Evolutionary conservation across 1,139 yeast genomes (phyloP).

Genomic region (Candida gigantensis): DNA sequence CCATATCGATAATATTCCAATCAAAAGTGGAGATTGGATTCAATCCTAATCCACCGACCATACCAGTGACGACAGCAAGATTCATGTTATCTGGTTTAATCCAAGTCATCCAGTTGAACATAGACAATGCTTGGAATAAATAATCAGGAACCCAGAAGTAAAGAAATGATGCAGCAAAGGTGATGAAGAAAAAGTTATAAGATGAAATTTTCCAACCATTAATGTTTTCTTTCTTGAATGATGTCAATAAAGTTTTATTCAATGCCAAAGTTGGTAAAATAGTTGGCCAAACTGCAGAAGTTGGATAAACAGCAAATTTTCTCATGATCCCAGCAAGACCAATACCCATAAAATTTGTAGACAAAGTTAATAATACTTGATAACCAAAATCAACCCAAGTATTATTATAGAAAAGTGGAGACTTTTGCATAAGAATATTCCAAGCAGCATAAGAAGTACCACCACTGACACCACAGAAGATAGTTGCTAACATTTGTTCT

Average conservation of each 20-base stretch:
- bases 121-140: too few species aligned
- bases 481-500: too few species aligned
- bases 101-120: too few species aligned
- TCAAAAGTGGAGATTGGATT: slow-evolving; percentile 59
- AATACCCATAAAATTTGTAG: slow-evolving; percentile 62
- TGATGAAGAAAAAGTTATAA: slow-evolving; percentile 30
- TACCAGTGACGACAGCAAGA: slow-evolving; percentile 61
- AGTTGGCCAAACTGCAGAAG: slow-evolving; percentile 58
- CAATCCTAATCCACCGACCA: slow-evolving; percentile 53
- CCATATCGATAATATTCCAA: slow-evolving; percentile 38
- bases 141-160: slow-evolving; percentile 42
- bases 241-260: slow-evolving; percentile 50
- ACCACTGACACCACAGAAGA: too few species aligned
- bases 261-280: slow-evolving; percentile 56
- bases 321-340: too few species aligned
- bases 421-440: slow-evolving; percentile 20
- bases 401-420: slow-evolving; percentile 26
- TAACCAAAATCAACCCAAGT: slow-evolving; percentile 48
- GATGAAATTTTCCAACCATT: slow-evolving; percentile 40
- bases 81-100: slow-evolving; percentile 29
- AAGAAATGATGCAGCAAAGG: slow-evolving; percentile 25
- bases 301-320: slow-evolving; percentile 57
- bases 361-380: slow-evolving; percentile 48
- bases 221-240: slow-evolving; percentile 42
- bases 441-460: too few species aligned